Evolutionary conservation across 495 filamentous ascomycete species (phyloP).

Genomic region (Cryomyces minteri): DNA sequence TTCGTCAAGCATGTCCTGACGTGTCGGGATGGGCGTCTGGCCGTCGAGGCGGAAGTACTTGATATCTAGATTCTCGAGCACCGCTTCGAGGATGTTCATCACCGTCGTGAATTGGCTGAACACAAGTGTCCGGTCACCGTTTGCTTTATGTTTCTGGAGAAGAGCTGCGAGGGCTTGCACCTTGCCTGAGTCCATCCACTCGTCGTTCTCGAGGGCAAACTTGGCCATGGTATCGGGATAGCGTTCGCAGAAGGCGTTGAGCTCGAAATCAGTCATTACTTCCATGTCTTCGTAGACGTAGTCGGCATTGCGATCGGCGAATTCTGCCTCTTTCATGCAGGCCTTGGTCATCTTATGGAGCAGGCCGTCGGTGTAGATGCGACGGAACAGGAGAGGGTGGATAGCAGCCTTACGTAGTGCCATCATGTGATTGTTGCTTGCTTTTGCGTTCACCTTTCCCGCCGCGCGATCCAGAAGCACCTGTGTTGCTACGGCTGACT

Average conservation of each 20-base stretch:
- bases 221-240: constrained; percentile 48
- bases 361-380: constrained; percentile 51
- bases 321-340: constrained; percentile 45
- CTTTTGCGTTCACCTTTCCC: constrained; percentile 35
- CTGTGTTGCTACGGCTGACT: constrained; percentile 33
- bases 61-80: constrained; percentile 55
- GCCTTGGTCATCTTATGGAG: constrained; percentile 64
- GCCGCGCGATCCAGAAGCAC: constrained; percentile 36
- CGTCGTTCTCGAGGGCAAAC: constrained; percentile 49
- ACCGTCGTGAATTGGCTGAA: constrained; percentile 90
- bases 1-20: constrained; percentile 72
- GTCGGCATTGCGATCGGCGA: constrained; percentile 37
- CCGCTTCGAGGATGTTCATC: constrained; percentile 72
- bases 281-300: constrained; percentile 56
- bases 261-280: constrained; percentile 61
- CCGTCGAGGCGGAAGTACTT: constrained; percentile 71
- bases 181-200: constrained; percentile 92
- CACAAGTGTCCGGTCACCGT: constrained; percentile 66
- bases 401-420: constrained; percentile 83
- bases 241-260: constrained; percentile 58
- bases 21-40: constrained; percentile 59
- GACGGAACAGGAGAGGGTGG: constrained; percentile 73
- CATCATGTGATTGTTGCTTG: constrained; percentile 61
- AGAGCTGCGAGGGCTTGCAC: constrained; percentile 59
- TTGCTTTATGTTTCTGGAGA: constrained; percentile 41